Evolutionary conservation across 345 rosid species (phyloP), one percentile per base, ranked within the genome.

Genomic region (Draba incana): DNA sequence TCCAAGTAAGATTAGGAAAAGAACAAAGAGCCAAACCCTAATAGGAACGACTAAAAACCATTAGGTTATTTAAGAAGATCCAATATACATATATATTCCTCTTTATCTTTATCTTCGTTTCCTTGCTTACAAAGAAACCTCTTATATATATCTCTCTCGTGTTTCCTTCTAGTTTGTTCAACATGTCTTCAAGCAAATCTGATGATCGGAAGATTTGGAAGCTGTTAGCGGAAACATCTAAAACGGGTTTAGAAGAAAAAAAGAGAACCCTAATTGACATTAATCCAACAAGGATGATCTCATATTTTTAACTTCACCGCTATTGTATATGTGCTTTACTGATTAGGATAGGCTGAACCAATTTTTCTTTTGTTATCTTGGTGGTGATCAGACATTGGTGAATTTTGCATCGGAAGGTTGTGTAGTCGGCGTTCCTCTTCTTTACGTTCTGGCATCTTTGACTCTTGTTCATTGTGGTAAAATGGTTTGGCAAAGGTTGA

Each of bases 381-480:
- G 4, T 51, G 7, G 7, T 49, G 35, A 15, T n/a, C 58, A 93
- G 99, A 94, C 99, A 44, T 71, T 94, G 87, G 82, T 85, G 54
- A 89, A 94, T 68, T 87, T 89, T 69, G 88, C 93, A 25, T 62
- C 83, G 1, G 99, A 84, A 25, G 99, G 98, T 49, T 94, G 98
- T 63, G 16, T 82, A 16, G 25, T 91, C 25, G 93, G 92, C 15
- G 83, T 91, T 75, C 97, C 98, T 56, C 89, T 94, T 45, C 88
- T 94, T 46, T 91, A 86, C 70, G 14, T 81, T 53, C 64, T 94
- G 79, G 85, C 87, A 8, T 55, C 80, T 67, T 76, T 91, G 80
- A 85, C 92, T 23, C 59, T 87, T 75, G 2, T 85, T 75, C 86
- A 87, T 72, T 94, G 96, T 50, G 90, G 81, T 44, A 94, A 81